phyloP scores from a whole-genome alignment of 2,329 filamentous ascomycete species.

The Apiospora saccharicola region DNA sequence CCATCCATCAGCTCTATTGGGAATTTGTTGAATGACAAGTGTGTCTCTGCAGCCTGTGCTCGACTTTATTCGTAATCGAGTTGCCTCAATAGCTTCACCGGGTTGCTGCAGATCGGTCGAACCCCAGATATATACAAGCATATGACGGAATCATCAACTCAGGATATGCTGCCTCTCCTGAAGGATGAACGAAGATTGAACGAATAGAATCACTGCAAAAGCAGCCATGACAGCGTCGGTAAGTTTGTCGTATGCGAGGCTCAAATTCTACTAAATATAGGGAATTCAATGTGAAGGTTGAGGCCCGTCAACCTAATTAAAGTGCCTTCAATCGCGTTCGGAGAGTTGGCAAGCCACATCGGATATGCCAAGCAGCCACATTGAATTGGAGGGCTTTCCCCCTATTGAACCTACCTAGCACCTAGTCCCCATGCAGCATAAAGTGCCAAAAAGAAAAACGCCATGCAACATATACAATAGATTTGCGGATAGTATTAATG shows the following conservation, averaged over 20 bases:
- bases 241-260: background rate
- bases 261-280: slow-evolving; percentile 7
- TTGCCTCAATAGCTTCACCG: background rate
- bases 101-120: background rate
- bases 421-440: slow-evolving; percentile 2
- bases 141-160: background rate
- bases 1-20: background rate
- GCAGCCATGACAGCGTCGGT: background rate
- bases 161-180: background rate
- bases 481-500: background rate
- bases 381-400: background rate
- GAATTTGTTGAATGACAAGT: background rate
- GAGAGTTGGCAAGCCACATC: background rate
- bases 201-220: background rate
- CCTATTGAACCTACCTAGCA: background rate
- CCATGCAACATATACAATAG: slow-evolving; percentile 2
- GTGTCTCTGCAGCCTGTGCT: slow-evolving; percentile 16
- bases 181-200: background rate
- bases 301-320: background rate
- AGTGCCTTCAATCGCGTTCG: background rate
- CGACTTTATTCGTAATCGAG: background rate
- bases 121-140: background rate
- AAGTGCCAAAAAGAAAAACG: background rate
- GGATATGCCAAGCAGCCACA: background rate
- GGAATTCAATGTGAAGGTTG: background rate